Evolutionary conservation across 257 asterid genomes (phyloP).

Genomic region (Solanum chiquidenum): DNA sequence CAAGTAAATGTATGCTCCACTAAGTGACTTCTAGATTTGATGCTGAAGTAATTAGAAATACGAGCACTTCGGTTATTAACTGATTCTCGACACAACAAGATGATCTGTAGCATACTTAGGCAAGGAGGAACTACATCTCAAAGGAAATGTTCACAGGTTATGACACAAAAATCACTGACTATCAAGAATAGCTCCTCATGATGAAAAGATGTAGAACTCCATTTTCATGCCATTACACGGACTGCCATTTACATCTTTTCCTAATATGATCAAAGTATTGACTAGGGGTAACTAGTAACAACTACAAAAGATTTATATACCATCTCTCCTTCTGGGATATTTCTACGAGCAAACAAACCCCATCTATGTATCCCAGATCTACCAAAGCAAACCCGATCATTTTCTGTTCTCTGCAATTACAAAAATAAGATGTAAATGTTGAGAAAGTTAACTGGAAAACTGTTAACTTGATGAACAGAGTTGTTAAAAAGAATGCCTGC

Average conservation of each 20-base stretch:
- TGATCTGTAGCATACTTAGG: neutral
- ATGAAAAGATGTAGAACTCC: neutral
- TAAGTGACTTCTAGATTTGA: neutral
- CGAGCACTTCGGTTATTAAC: neutral
- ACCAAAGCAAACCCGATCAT: conserved; percentile 91
- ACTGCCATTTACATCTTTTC: neutral
- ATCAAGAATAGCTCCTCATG: neutral
- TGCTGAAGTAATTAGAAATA: neutral
- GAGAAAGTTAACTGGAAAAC: neutral
- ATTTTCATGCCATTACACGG: neutral
- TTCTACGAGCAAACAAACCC: conserved; percentile 93
- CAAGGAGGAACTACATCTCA: neutral
- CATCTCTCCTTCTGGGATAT: conserved; percentile 94
- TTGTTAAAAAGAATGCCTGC: conserved; percentile 47
- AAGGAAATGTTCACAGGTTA: neutral
- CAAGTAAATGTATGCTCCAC: conserved; percentile 6
- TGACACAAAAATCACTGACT: neutral
- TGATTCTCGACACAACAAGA: neutral
- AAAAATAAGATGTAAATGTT: neutral
- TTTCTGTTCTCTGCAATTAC: conserved; percentile 74
- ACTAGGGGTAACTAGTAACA: neutral
- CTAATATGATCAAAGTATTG: neutral
- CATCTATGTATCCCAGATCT: conserved; percentile 95
- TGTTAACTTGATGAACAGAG: neutral
- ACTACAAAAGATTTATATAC: conserved; percentile 20